A percentile compares a stretch with the other conserved stretches of the same genome.
Evolutionary conservation across 139 green algal genomes (phyloP).

Genomic region (Ostreobium quekettii): DNA sequence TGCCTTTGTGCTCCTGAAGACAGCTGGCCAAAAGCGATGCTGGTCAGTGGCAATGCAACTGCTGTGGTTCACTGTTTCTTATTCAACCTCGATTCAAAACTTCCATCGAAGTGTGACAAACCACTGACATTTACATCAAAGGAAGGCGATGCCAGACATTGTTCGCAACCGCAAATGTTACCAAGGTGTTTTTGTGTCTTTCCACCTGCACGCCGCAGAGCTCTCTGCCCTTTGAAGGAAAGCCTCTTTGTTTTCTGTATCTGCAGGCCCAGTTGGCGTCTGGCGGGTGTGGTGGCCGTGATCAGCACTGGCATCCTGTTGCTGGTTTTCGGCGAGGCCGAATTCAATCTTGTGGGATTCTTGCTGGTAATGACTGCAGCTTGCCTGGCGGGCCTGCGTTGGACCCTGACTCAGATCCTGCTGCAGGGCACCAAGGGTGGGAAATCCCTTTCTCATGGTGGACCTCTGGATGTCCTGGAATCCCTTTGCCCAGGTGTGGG

Average conservation of each 20-base stretch:
- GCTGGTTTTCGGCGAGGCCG: conserved; percentile 77
- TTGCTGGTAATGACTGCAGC: conserved; percentile 76
- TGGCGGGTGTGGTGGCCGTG: conserved; percentile 66
- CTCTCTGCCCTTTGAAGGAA: conserved; percentile 5
- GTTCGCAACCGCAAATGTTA: too few species aligned
- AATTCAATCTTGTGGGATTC: conserved; percentile 80
- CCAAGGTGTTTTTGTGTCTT: too few species aligned
- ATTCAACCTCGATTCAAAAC: too few species aligned
- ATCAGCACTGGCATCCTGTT: conserved; percentile 76
- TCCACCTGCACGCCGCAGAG: background rate
- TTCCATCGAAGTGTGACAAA: too few species aligned
- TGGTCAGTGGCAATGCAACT: too few species aligned
- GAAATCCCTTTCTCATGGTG: conserved; percentile 15
- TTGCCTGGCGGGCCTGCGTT: conserved; percentile 69
- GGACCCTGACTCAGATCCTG: conserved; percentile 83
- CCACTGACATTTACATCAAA: too few species aligned
- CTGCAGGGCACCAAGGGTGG: conserved; percentile 41
- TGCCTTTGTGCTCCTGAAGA: too few species aligned
- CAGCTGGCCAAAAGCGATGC: too few species aligned
- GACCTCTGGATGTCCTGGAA: conserved; percentile 52
- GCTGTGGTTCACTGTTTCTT: too few species aligned
- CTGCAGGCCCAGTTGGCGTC: conserved; percentile 54
- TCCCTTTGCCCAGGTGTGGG: conserved; percentile 26
- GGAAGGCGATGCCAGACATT: too few species aligned
- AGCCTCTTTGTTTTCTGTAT: conserved; percentile 7